These are phyloP conservation scores for Aspergillus sp. DNA, from an alignment of 2,329 filamentous ascomycete species.

Conservation along the genomic window DNA sequence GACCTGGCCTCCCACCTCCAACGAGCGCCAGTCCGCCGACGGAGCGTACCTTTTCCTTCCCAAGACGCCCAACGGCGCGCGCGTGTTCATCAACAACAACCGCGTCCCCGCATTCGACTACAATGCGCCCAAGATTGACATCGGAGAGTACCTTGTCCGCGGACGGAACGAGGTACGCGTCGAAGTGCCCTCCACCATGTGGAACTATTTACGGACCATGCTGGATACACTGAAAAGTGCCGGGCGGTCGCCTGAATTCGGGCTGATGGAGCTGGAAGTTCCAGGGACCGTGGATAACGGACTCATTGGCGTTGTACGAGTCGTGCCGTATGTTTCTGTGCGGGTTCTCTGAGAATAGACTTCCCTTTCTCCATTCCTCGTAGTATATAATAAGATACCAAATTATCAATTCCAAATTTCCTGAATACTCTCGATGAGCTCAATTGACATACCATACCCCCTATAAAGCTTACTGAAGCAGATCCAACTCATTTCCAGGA, in stretches of 20 bases:
- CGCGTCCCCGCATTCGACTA: conserved; percentile 17
- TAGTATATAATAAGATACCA: not conserved
- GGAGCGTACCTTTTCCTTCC: conserved; percentile 22
- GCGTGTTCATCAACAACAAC: conserved; percentile 17
- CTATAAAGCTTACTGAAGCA: too few species aligned
- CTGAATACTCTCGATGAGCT: too few species aligned
- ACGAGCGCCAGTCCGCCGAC: not conserved
- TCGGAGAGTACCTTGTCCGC: conserved; percentile 9
- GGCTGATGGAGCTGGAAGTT: not conserved
- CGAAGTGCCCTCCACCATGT: conserved; percentile 21
- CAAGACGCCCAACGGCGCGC: conserved; percentile 12
- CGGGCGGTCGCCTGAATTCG: not conserved
- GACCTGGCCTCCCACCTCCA: conserved; percentile 8
- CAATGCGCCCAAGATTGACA: conserved; percentile 10
- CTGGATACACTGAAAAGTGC: conserved; percentile 9
- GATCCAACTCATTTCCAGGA: too few species aligned
- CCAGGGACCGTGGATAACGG: conserved; percentile 15
- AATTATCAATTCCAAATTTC: too few species aligned
- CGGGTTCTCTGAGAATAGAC: not conserved
- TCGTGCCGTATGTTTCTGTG: conserved; percentile 13
- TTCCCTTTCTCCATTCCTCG: not conserved
- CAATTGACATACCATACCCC: too few species aligned
- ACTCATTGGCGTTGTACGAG: conserved; percentile 9
- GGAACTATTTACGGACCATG: conserved; percentile 19
- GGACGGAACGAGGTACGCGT: conserved; percentile 13